These are phyloP conservation scores for Hygrocybe punicea DNA, from an alignment of 768 basidiomycete genomes.

Conservation along the genomic window DNA sequence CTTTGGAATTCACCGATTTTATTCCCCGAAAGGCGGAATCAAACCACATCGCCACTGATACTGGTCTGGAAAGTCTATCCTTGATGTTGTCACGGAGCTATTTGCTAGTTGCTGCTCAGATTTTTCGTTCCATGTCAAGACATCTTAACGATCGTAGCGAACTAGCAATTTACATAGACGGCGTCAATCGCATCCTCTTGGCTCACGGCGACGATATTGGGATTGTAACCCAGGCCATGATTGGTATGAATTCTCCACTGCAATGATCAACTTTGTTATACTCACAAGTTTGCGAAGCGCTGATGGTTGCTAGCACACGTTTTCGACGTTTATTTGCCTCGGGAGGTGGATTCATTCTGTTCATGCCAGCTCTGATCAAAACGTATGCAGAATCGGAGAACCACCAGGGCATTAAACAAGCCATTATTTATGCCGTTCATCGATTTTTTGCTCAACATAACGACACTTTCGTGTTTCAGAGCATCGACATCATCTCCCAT, in stretches of 20 bases:
- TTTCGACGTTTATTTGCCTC: conserved; percentile 74
- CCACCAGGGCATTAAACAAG: conserved; percentile 55
- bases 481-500: conserved; percentile 58
- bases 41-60: conserved; percentile 12
- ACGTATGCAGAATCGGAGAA: conserved; percentile 60
- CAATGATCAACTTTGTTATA: conserved; percentile 5
- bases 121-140: conserved; percentile 68
- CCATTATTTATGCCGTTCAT: conserved; percentile 68
- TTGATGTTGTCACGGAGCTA: conserved; percentile 65
- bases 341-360: conserved; percentile 67
- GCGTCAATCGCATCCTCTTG: conserved; percentile 65
- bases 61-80: conserved; percentile 45
- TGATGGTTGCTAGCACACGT: conserved; percentile 73
- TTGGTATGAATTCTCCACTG: conserved; percentile 46
- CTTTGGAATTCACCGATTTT: conserved; percentile 46
- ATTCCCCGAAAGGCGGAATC: conserved; percentile 36
- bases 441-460: conserved; percentile 73
- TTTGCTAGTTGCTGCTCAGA: conserved; percentile 61
- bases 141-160: conserved; percentile 70
- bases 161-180: conserved; percentile 62
- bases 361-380: conserved; percentile 71
- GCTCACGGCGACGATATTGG: conserved; percentile 69
- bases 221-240: conserved; percentile 70
- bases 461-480: conserved; percentile 73
- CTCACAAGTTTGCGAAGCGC: conserved; percentile 37